Evolutionary conservation across 2,329 filamentous ascomycete species (phyloP), one percentile per base, ranked within the genome.

Genomic region (Neocucurbitaria cava): DNA sequence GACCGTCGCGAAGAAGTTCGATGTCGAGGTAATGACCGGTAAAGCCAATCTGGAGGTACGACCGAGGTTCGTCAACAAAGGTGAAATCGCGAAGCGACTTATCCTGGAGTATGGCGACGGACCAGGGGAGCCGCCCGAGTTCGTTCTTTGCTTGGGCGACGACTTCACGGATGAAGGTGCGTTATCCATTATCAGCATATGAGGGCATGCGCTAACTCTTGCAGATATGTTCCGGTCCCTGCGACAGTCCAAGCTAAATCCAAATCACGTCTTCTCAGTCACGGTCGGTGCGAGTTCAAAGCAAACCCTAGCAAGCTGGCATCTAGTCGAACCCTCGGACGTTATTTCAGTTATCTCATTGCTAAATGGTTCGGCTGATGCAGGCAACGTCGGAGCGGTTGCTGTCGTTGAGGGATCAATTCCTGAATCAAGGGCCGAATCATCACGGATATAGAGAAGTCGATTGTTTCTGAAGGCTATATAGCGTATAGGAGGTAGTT

Each of bases 31-130:
- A 55, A 98, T 98, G 92, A 86, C 88, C 0, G 95, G 95, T 66
- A 99, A 98, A 79, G 94, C 94, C 58, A 98, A 98, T 73, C 83
- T 99, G 23, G 95, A 99, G 77, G 94, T 98, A 28, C 89, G 95
- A n/a, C 94, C 94, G 24, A 93, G 89, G 0, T 96, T 96, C 70
- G 92, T 99, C 79, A 98, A 98, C 83, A 99, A 99, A 81, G 95
- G 95, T 26, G 92, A 96, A 77, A 98, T 98, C 61, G 91, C 89
- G 15, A 93, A 92, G 78, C 87, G 89, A 5, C 83, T 99, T 17
- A 87, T 98, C 33, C 80, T 85, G 20, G 87, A 87, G 43, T 96
- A 96, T 75, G 87, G 81, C 3, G 77, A 81, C 6, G 79, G 77
- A 1, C 75, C 76, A 1, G 81, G 81, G 3, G 81, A 86, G 46